These are phyloP conservation scores for Arthrobotrys entomopaga DNA, from an alignment of 2,329 filamentous ascomycete species.

Conservation along the genomic window DNA sequence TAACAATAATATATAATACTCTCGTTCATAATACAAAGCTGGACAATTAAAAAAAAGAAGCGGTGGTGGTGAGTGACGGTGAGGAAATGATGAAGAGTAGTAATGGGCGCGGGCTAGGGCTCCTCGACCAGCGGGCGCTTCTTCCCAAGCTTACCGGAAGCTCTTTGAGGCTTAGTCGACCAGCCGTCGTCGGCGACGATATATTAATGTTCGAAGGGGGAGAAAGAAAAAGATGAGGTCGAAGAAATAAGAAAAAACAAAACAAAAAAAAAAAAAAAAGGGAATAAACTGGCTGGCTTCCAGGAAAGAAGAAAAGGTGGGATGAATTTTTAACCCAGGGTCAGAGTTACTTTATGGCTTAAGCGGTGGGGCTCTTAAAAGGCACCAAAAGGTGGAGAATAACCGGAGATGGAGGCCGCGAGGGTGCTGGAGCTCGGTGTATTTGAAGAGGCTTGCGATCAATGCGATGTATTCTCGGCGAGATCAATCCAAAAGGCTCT, in stretches of 20 bases:
- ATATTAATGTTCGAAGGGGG: not conserved
- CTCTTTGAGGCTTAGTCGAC: slow-evolving; percentile 9
- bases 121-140: slow-evolving; percentile 50
- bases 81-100: slow-evolving; percentile 15
- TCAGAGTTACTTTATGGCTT: too few relatives aligned
- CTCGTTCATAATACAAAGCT: slow-evolving; percentile 10
- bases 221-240: slow-evolving; percentile 18
- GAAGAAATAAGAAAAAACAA: slow-evolving; percentile 11
- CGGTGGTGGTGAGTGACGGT: slow-evolving; percentile 11
- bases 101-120: not conserved
- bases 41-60: slow-evolving; percentile 2
- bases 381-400: too few relatives aligned
- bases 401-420: too few relatives aligned
- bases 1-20: slow-evolving; percentile 9
- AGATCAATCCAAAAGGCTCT: too few relatives aligned
- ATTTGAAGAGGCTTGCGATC: too few relatives aligned
- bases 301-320: slow-evolving; percentile 19
- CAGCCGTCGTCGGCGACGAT: slow-evolving; percentile 20
- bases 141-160: slow-evolving; percentile 53
- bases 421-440: too few relatives aligned
- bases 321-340: slow-evolving; percentile 14
- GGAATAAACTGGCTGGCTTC: not conserved
- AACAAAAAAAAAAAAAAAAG: not conserved
- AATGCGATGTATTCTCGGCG: too few relatives aligned
- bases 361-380: too few relatives aligned